A percentile compares a stretch with the other conserved stretches of the same genome.
phyloP scores from a whole-genome alignment of 139 green algal genomes.

The Axilococcus clingmanii region DNA sequence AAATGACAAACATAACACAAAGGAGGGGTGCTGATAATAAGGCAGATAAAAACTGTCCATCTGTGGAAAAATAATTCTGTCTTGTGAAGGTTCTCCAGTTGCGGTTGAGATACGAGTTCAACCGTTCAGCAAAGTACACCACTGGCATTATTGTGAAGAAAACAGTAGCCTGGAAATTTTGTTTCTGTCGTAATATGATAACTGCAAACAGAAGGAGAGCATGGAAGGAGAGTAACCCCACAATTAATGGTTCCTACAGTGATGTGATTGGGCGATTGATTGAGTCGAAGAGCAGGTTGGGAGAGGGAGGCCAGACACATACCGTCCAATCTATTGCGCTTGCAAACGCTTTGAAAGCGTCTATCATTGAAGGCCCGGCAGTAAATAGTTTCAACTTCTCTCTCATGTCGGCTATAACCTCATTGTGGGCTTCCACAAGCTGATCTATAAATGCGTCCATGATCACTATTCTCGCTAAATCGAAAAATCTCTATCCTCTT shows the following conservation, averaged over 20 bases:
- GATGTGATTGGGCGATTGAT: no score
- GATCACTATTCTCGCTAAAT: no score
- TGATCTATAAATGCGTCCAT: not conserved
- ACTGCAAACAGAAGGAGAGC: not conserved
- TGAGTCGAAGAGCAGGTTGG: no score
- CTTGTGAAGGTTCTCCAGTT: conserved; percentile 36
- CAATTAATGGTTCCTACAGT: conserved; percentile 23
- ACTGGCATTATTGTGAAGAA: conserved; percentile 18
- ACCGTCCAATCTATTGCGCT: conserved; percentile 3
- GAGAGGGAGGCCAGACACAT: no score
- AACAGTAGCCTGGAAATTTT: not conserved
- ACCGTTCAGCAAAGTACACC: conserved; percentile 33
- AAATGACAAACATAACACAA: conserved; percentile 37
- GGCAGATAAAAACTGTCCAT: conserved; percentile 39
- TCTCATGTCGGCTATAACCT: conserved; percentile 7
- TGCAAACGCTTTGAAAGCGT: conserved; percentile 4
- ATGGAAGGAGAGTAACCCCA: conserved; percentile 1
- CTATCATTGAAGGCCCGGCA: not conserved
- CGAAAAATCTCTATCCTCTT: no score
- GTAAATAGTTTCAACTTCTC: conserved; percentile 2
- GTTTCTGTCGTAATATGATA: not conserved
- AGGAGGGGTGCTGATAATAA: conserved; percentile 38
- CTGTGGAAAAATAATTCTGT: conserved; percentile 44
- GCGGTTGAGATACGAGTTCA: conserved; percentile 22
- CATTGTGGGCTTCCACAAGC: conserved; percentile 5